phyloP scores from a whole-genome alignment of 805 yeast species.

The Pichia manshurica region DNA sequence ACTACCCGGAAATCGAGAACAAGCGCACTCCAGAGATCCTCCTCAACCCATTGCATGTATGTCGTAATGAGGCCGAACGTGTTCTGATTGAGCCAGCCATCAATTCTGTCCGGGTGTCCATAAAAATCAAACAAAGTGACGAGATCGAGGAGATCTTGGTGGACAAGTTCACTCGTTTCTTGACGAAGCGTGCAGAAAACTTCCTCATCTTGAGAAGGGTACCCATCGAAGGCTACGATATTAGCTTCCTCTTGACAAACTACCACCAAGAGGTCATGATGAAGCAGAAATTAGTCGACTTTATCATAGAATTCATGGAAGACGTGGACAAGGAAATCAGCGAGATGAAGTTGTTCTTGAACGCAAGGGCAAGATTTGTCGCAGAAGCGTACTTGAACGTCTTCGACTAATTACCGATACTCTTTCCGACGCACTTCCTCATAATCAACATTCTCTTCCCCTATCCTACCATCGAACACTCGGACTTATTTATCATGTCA shows the following conservation, averaged over 20 bases:
- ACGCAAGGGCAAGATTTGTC: slow-evolving; percentile 95
- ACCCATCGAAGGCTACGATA: slow-evolving; percentile 87
- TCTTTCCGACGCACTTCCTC: too few species aligned
- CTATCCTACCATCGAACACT: too few species aligned
- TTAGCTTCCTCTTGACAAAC: slow-evolving; percentile 88
- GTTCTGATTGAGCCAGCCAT: slow-evolving; percentile 91
- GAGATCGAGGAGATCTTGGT: slow-evolving; percentile 94
- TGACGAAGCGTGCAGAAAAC: slow-evolving; percentile 93
- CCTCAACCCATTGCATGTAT: slow-evolving; percentile 81
- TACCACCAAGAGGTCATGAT: slow-evolving; percentile 94
- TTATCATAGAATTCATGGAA: slow-evolving; percentile 97
- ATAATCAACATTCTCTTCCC: too few species aligned
- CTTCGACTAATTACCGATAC: slow-evolving; percentile 48
- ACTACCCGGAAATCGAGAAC: slow-evolving; percentile 93
- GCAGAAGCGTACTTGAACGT: slow-evolving; percentile 95
- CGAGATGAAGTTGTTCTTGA: slow-evolving; percentile 94
- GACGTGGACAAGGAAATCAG: slow-evolving; percentile 98
- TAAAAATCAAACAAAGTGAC: slow-evolving; percentile 94
- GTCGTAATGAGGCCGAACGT: slow-evolving; percentile 89
- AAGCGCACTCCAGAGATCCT: slow-evolving; percentile 76
- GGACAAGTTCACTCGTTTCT: slow-evolving; percentile 87
- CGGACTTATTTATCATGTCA: too few species aligned
- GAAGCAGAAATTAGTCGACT: slow-evolving; percentile 91
- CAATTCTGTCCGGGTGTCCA: slow-evolving; percentile 85
- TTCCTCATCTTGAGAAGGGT: slow-evolving; percentile 87